Evolutionary conservation across 1,139 yeast species (phyloP), one percentile per base, ranked within the genome.

Genomic region (Williopsis jadinii): DNA sequence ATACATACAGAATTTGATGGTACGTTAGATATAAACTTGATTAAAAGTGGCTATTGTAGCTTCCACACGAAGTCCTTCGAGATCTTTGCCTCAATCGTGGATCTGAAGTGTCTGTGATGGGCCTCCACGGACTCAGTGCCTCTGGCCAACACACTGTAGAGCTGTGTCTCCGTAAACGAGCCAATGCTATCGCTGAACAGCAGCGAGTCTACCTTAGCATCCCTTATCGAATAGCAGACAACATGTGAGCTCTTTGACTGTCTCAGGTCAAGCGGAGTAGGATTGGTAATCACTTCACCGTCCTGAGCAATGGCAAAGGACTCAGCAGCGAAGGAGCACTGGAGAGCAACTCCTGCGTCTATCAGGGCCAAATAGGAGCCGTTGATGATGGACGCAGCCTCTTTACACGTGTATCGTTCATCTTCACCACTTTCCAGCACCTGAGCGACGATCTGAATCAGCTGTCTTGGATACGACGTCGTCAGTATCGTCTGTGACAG

Each of bases 391-490:
- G 84, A 78, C 35, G 80, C 73, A 35, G 87, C 63, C 56, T 87
- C 95, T 43, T 75, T 68, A 39, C 69, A 51, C 3, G 64, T 51
- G 43, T 62, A 64, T n/a, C 56, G 45, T 9, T 54, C 62, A 30
- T 65, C 63, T 43, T 73, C 77, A 41, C 84, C 84, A 26, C 78
- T 61, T 42, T 82, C 77, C 39, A 87, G 62, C 39, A 88, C 70
- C 61, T 92, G 98, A n/a, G 85, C 79, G 27, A 85, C 92, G 3
- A 92, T 71, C 58, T 88, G 97, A 32, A 92, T 78, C 39, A 88
- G 69, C 51, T 87, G 88, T 45, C 96, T 71, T 1, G 98, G 97
- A 56, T 84, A 82, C 47, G 76, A 66, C 46, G 74, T 72, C n/a
- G 85, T 70, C 27, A 82, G 67, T 2, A 92, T 73, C 8, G 79